Percentiles rank a stretch among this genome's conserved stretches.
Conservation (phyloP, 768 basidiomycete genomes). For the Lactarius hengduanensis region DNA sequence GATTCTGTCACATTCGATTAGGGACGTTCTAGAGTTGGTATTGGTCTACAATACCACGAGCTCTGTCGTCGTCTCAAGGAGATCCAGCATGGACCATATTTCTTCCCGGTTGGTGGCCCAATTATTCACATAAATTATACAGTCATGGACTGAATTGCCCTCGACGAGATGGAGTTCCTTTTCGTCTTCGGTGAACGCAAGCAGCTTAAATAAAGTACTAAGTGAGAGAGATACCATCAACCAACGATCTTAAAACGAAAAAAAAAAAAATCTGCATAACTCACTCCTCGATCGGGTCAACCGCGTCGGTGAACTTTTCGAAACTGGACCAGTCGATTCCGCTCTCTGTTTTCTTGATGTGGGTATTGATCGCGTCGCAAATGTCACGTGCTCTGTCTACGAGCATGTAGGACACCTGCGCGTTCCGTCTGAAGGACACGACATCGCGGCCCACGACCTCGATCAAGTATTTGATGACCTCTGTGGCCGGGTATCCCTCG, state of each 20-base stretch:
- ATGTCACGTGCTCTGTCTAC: conserved; percentile 28
- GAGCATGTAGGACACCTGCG: conserved; percentile 28
- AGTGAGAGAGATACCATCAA: neutral
- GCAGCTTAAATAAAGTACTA: conserved; percentile 19
- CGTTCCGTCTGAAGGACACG: conserved; percentile 26
- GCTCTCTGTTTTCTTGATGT: conserved; percentile 22
- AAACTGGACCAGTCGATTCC: conserved; percentile 25
- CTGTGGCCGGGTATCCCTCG: conserved; percentile 24
- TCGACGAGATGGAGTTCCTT: conserved; percentile 8
- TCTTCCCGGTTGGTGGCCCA: conserved; percentile 23
- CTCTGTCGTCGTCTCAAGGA: conserved; percentile 14
- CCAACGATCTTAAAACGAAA: neutral
- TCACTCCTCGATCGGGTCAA: conserved; percentile 31
- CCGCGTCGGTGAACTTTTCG: conserved; percentile 26
- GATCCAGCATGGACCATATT: conserved; percentile 8
- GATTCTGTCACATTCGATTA: conserved; percentile 1
- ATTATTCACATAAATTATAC: conserved; percentile 9
- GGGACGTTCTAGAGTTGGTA: neutral
- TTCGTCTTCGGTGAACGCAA: conserved; percentile 21
- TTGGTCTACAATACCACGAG: conserved; percentile 6
- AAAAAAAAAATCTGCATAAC: neutral
- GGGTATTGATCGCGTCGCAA: conserved; percentile 26
- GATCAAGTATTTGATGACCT: conserved; percentile 27
- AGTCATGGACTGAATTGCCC: conserved; percentile 15
- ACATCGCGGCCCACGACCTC: conserved; percentile 24